A percentile compares a stretch with the other conserved stretches of the same genome.
Evolutionary conservation across 768 basidiomycete genomes (phyloP).

Genomic region (Suillus subalutaceus): DNA sequence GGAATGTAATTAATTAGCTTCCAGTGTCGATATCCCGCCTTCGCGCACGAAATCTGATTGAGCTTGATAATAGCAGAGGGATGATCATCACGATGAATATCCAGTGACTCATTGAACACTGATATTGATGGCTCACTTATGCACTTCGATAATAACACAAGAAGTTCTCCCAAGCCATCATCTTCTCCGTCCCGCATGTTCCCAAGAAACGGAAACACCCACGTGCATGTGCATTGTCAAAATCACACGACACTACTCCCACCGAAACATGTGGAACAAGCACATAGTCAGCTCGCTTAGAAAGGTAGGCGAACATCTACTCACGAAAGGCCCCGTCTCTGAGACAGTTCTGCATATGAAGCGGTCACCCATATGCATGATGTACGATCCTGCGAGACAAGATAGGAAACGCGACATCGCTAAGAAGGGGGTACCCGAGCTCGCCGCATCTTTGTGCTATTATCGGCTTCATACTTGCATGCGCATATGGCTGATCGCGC

Average conservation of each 20-base stretch:
- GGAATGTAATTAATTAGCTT: neutral
- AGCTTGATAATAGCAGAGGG: neutral
- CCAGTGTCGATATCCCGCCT: neutral
- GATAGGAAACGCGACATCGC: neutral
- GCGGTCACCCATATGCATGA: neutral
- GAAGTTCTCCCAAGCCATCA: neutral
- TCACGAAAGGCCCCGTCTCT: neutral
- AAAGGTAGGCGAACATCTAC: neutral
- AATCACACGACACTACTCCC: neutral
- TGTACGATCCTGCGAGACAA: neutral
- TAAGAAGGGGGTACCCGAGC: neutral
- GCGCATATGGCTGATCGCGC: neutral
- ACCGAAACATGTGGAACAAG: neutral
- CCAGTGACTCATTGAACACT: neutral
- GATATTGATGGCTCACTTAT: neutral
- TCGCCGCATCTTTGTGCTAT: neutral
- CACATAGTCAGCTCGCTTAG: neutral
- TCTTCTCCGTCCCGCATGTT: neutral
- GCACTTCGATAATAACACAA: constrained; percentile 1
- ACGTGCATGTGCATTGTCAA: neutral
- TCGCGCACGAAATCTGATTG: neutral
- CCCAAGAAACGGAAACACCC: neutral
- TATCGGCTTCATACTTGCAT: neutral
- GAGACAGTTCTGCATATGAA: neutral
- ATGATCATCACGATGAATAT: neutral